Evolutionary conservation across 495 filamentous ascomycete genomes (phyloP), one percentile per base, ranked within the genome.

Genomic region (Penicillium waksmanii): DNA sequence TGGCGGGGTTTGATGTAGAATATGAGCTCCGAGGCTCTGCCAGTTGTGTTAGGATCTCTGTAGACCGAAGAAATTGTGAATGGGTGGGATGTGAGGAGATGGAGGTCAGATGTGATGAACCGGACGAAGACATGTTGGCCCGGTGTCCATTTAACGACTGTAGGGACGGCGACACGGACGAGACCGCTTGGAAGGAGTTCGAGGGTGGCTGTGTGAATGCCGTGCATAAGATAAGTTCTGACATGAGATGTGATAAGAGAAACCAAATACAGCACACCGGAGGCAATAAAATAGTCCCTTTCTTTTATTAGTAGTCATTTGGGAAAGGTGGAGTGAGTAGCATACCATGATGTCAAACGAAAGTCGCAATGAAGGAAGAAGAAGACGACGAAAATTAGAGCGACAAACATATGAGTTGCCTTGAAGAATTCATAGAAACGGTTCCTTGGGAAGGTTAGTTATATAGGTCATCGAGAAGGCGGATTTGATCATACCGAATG

Each of bases 201-300:
- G 43, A 84, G 64, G 11, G 62, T 75, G 5, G 84, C 82, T 5
- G 69, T 70, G 51, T 81, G 77, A 0, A 77, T 43, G 34, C 80
- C 78, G 49, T 82, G 71, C 60, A 79, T 66, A 56, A 83, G 63
- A 47, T 68, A 77, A 3, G 79, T 82, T 35, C 80, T 74, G 43
- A 73, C 48, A n/a, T 74, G 74, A 0, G 79, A 61, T 40, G 77
- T 71, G 38, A 79, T 43, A 25, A 80, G 71, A 8, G 73, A 77
- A 2, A 70, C 31, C 6, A 78, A 50, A 66, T 85, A 87, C 21
- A 87, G 61, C 2, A 73, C 71, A 0, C 68, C 81, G 0, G 80
- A 76, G 6, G 82, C 82, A 62, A 87, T 84, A 60, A 87, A 86
- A 63, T 87, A 88, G 62, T 86, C 82, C 78, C 77, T 81, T 52